Base-by-base conservation (phyloP, 768 basidiomycete species). In the Boletus coccyginus region DNA sequence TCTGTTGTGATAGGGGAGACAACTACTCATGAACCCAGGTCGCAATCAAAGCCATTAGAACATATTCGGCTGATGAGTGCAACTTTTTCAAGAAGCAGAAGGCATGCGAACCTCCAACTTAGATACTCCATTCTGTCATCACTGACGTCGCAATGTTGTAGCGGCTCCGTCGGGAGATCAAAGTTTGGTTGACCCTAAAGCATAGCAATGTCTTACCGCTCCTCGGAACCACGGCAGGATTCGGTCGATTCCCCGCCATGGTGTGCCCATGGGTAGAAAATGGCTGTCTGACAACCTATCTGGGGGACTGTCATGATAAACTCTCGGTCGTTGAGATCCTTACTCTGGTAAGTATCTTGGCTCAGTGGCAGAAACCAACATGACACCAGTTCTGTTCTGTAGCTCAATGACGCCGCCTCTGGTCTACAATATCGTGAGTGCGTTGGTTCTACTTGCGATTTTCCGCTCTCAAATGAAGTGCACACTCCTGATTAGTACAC, bases 231-330 rank as follows among this genome's bases (percentile, higher is more conserved):
- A 14, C 68, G 46, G 14, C 58, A 16, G 70, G 59, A 31, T 71
- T 66, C 47, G 71, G 71, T 24, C 65, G 58, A 12, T 62, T 62
- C 35, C 52, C 63, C 16, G 70, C 71, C 8, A 69, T 69, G 65
- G 54, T 72, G 14, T 72, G 59, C 16, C 69, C 70, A 10, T 69
- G 68, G 68, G 14, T 62, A 17, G 66, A 67, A 2, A 56, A 71
- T 21, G 68, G 68, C 0, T 46, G 54, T 36, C 43, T 71, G 24
- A 62, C 49, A 4, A 39, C 43, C 3, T 70, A 67, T 47, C 35
- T 70, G 46, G 61, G 63, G 21, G 46, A 54, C 11, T n/a, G 6
- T 11, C 44, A 62, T 7, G 40, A 56, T 31, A 17, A 29, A 6
- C 61, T 70, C 32, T 53, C 47, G 6, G 16, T 24, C 43, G 8